A percentile compares a stretch with the other conserved stretches of the same genome.
Evolutionary conservation across 441 rosid species (phyloP).

Genomic region (Erysimum pusillum): DNA sequence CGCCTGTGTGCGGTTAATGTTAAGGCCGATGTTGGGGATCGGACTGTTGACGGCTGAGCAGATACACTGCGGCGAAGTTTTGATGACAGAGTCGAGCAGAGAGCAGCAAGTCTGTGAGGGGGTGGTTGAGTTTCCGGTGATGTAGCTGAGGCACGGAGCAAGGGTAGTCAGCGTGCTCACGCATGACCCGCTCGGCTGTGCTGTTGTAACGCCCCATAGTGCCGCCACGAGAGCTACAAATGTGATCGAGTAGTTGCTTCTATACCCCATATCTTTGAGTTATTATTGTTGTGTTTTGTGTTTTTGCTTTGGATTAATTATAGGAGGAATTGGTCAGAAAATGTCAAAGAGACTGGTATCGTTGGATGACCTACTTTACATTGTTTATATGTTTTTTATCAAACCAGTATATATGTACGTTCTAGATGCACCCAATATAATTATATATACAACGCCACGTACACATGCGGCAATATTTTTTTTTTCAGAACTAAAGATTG

Average conservation of each 20-base stretch:
- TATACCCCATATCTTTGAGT: slow-evolving; percentile 48
- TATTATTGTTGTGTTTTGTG: slow-evolving; percentile 32
- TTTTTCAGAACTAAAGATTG: background rate
- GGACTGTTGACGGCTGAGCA: slow-evolving; percentile 61
- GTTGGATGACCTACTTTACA: slow-evolving; percentile 44
- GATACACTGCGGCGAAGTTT: slow-evolving; percentile 68
- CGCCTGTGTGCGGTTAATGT: slow-evolving; percentile 75
- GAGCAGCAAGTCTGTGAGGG: slow-evolving; percentile 76
- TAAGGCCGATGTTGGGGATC: slow-evolving; percentile 56
- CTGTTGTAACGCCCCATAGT: slow-evolving; percentile 47
- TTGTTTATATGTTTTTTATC: slow-evolving; percentile 20
- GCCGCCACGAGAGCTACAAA: slow-evolving; percentile 48
- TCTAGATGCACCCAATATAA: slow-evolving; percentile 32
- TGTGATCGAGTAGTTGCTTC: slow-evolving; percentile 42
- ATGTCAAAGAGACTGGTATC: slow-evolving; percentile 43
- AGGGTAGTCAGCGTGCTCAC: slow-evolving; percentile 50
- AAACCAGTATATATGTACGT: background rate
- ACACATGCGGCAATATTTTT: background rate
- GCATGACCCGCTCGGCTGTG: slow-evolving; percentile 54
- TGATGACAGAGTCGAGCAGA: slow-evolving; percentile 60
- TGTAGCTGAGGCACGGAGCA: slow-evolving; percentile 66
- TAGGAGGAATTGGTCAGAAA: slow-evolving; percentile 37
- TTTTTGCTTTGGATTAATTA: slow-evolving; percentile 42
- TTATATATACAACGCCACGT: slow-evolving; percentile 9
- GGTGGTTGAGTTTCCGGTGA: slow-evolving; percentile 68